Percentiles rank a stretch among this genome's conserved stretches.
Evolutionary conservation across 1,284 basidiomycete species (phyloP).

Genomic region (Leccinum fallax): DNA sequence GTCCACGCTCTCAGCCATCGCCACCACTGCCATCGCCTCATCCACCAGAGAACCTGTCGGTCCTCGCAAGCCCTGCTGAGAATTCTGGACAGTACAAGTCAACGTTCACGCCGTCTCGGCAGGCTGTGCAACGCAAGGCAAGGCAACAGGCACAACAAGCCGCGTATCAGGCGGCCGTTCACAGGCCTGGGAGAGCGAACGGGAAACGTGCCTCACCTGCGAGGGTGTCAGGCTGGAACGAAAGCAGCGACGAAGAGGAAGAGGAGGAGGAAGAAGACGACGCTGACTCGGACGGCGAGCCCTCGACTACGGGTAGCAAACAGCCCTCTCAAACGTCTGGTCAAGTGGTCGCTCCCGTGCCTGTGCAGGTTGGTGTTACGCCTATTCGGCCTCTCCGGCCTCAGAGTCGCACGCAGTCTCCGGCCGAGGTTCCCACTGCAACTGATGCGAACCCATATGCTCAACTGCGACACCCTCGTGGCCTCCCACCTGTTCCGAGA

Average conservation of each 20-base stretch:
- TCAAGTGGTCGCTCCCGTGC: constrained; percentile 24
- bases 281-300: constrained; percentile 62
- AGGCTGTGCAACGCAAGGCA: constrained; percentile 80
- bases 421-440: constrained; percentile 31
- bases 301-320: constrained; percentile 38
- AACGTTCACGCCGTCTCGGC: constrained; percentile 82
- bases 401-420: constrained; percentile 34
- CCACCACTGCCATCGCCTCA: constrained; percentile 17
- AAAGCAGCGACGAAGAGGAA: constrained; percentile 76
- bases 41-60: constrained; percentile 12
- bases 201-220: constrained; percentile 50
- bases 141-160: constrained; percentile 81
- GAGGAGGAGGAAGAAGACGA: constrained; percentile 75
- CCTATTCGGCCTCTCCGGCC: constrained; percentile 34
- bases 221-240: constrained; percentile 61
- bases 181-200: constrained; percentile 71
- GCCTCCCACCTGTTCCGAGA: constrained; percentile 46
- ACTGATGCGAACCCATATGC: constrained; percentile 37
- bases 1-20: constrained; percentile 19
- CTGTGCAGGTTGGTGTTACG: constrained; percentile 27
- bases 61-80: constrained; percentile 24
- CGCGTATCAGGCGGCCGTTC: constrained; percentile 71
- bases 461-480: constrained; percentile 41
- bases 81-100: constrained; percentile 56
- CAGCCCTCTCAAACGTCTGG: constrained; percentile 27